A percentile compares a stretch with the other conserved stretches of the same genome.
Evolutionary conservation across 306 rosid species (phyloP).

Genomic region (Cucumis sativus): DNA sequence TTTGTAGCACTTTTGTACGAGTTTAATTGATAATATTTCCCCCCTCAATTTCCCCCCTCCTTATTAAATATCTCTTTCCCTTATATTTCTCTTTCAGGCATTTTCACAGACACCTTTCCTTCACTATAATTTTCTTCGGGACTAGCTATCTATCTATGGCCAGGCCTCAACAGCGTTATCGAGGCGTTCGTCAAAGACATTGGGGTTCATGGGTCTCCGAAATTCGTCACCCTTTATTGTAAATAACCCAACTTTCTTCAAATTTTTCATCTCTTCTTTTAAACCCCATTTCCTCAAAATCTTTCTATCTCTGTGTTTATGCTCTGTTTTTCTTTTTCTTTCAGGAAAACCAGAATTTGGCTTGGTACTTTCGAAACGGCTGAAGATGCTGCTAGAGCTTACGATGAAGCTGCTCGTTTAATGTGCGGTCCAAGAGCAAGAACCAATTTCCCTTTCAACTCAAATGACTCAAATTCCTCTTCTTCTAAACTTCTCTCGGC

Average conservation of each 20-base stretch:
- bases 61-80: background rate
- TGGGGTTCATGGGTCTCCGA: conserved; percentile 99
- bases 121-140: background rate
- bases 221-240: conserved; percentile 92
- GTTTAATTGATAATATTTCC: background rate
- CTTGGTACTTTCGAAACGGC: conserved; percentile 92
- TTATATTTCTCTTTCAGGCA: conserved; percentile 5
- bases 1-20: background rate
- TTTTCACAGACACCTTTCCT: conserved; percentile 6
- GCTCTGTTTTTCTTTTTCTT: background rate
- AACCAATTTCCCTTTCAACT: conserved; percentile 84
- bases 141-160: conserved; percentile 31
- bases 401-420: conserved; percentile 89
- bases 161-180: conserved; percentile 82
- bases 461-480: conserved; percentile 50
- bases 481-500: conserved; percentile 82
- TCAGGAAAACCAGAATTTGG: conserved; percentile 95
- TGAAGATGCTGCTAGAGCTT: conserved; percentile 85
- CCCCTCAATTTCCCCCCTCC: background rate
- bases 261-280: background rate
- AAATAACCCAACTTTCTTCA: background rate
- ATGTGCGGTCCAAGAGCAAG: conserved; percentile 88
- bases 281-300: background rate
- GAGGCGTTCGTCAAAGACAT: conserved; percentile 98
- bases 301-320: background rate